Percentiles rank a stretch among this genome's conserved stretches.
phyloP scores from a whole-genome alignment of 495 filamentous ascomycete genomes.

The Trichoderma orchidacearum region DNA sequence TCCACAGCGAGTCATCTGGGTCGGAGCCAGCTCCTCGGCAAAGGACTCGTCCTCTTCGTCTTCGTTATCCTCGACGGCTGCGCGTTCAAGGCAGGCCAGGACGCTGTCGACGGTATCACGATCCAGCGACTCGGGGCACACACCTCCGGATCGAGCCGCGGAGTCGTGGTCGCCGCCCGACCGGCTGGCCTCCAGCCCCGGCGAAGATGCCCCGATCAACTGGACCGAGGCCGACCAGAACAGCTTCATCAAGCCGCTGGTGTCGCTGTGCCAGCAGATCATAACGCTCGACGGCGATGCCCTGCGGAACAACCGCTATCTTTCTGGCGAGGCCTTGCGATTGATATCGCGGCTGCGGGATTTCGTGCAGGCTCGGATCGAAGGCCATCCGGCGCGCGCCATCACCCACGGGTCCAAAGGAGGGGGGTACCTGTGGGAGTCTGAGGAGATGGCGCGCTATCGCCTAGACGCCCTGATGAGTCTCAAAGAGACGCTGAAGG shows the following conservation, averaged over 20 bases:
- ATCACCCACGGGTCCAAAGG: too few relatives aligned
- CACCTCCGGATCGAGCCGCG: neutral
- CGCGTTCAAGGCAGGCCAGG: neutral
- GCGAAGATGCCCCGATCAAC: neutral
- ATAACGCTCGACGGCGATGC: conserved; percentile 12
- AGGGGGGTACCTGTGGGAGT: conserved; percentile 7
- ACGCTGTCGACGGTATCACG: neutral
- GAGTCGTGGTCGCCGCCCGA: conserved; percentile 4
- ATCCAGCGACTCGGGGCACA: neutral
- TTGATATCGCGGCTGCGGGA: neutral
- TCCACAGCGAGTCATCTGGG: conserved; percentile 21
- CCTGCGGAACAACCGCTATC: conserved; percentile 10
- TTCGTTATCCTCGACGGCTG: neutral
- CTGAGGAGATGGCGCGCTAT: conserved; percentile 13
- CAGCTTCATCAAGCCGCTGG: conserved; percentile 20
- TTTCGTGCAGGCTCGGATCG: neutral
- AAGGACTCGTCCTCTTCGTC: neutral
- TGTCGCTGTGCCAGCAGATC: conserved; percentile 18
- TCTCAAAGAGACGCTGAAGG: conserved; percentile 16
- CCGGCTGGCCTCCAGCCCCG: conserved; percentile 3
- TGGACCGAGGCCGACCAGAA: conserved; percentile 15
- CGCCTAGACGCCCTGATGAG: conserved; percentile 17
- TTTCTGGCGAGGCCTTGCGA: neutral
- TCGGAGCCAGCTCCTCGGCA: conserved; percentile 4
- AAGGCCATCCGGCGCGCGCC: neutral